Conservation (phyloP, 2,329 filamentous ascomycete species). For the Xylariales sp. region DNA sequence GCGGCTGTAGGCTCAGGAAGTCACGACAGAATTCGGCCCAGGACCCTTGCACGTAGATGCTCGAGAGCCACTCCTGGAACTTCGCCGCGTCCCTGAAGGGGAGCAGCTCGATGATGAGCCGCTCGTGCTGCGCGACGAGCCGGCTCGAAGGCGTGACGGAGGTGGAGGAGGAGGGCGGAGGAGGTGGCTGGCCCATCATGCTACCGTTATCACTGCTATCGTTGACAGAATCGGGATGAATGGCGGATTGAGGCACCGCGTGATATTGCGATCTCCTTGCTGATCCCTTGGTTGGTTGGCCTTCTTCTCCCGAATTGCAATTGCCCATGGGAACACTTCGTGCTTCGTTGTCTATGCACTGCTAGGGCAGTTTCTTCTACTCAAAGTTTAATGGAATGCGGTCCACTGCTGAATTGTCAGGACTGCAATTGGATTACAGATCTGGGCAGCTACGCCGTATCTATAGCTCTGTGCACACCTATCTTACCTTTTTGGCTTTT, state of each 20-base stretch:
- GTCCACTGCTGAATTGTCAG: no score
- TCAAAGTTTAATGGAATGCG: no score
- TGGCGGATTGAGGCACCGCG: not conserved
- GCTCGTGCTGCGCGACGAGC: constrained; percentile 28
- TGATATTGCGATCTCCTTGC: not conserved
- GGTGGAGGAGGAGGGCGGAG: not conserved
- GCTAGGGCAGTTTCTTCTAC: no score
- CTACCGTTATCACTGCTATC: no score
- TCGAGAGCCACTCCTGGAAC: constrained; percentile 31
- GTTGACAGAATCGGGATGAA: not conserved
- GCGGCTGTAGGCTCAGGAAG: constrained; percentile 18
- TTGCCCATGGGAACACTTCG: not conserved
- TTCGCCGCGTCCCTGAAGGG: constrained; percentile 27
- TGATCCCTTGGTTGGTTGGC: not conserved
- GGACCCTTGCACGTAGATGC: constrained; percentile 25
- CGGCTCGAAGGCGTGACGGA: no score
- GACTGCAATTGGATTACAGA: no score
- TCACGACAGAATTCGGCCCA: constrained; percentile 33
- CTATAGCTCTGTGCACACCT: no score
- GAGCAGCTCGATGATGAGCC: constrained; percentile 33
- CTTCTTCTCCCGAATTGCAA: not conserved
- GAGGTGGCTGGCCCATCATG: not conserved
- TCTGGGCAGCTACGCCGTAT: no score
- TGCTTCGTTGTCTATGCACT: no score
- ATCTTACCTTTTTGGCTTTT: no score